Conservation (phyloP, 2,329 filamentous ascomycete genomes). For the Fusarium oligoseptatum region DNA sequence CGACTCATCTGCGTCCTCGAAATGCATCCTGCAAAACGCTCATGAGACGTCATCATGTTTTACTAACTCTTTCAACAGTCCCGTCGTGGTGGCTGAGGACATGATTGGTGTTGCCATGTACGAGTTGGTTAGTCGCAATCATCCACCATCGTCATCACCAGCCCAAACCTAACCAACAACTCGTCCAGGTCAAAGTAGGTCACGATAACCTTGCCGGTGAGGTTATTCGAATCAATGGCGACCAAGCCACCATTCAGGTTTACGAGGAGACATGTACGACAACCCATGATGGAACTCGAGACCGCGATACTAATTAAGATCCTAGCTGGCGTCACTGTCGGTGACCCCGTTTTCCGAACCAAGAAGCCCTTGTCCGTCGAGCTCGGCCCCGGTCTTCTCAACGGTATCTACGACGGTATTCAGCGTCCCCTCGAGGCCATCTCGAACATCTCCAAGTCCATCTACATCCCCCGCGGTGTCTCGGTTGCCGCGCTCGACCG, state of each 20-base stretch:
- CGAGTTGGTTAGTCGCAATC: conserved; percentile 79
- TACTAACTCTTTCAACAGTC: conserved; percentile 64
- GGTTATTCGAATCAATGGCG: conserved; percentile 96
- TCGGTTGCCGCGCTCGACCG: conserved; percentile 89
- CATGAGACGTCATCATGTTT: conserved; percentile 5
- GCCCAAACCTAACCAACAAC: conserved; percentile 25
- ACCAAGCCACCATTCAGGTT: conserved; percentile 97
- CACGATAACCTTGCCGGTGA: conserved; percentile 94
- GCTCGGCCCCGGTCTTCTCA: conserved; percentile 95
- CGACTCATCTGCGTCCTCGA: conserved; percentile 7
- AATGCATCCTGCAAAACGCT: conserved; percentile 13
- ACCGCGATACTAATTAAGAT: conserved; percentile 33
- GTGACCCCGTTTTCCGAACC: conserved; percentile 90
- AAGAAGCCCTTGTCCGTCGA: conserved; percentile 98
- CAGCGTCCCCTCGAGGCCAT: conserved; percentile 94
- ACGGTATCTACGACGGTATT: conserved; percentile 99
- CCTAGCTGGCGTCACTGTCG: conserved; percentile 91
- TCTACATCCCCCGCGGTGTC: conserved; percentile 98
- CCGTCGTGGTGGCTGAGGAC: conserved; percentile 96
- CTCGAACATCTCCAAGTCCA: conserved; percentile 81
- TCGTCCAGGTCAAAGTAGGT: conserved; percentile 83
- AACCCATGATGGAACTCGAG: conserved; percentile 7
- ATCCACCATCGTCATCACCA: conserved; percentile 11
- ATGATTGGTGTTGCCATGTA: conserved; percentile 99
- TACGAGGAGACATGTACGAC: conserved; percentile 95